Percentiles rank a stretch among this genome's conserved stretches.
These are phyloP conservation scores for Rhodamnia argentea DNA, from an alignment of 345 rosid species.

Conservation along the genomic window DNA sequence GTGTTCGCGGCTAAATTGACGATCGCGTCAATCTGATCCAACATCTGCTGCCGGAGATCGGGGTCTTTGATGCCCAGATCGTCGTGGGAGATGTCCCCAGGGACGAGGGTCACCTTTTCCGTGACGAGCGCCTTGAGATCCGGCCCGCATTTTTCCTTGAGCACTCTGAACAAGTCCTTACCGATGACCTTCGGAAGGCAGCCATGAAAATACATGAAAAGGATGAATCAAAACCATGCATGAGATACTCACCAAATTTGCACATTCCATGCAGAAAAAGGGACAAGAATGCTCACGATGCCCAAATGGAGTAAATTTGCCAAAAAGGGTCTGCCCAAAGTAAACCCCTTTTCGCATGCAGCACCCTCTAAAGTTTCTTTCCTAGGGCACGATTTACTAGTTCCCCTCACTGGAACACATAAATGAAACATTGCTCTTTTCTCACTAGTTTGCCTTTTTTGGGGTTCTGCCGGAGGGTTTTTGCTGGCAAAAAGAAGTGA, in stretches of 20 bases:
- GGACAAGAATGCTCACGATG: not conserved
- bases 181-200: conserved; percentile 3
- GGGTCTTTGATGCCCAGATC: conserved; percentile 18
- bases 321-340: not conserved
- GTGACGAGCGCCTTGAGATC: conserved; percentile 3
- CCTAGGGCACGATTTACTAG: not conserved
- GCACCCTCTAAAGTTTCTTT: not conserved
- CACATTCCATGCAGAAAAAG: not conserved
- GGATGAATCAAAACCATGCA: not conserved
- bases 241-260: not conserved
- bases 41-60: conserved; percentile 3
- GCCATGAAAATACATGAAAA: not conserved
- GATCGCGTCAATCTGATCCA: conserved; percentile 8
- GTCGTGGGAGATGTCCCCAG: conserved; percentile 13
- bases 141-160: conserved; percentile 15
- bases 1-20: conserved; percentile 26
- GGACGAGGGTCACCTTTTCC: conserved; percentile 10
- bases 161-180: conserved; percentile 18
- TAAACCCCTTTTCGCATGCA: not conserved
- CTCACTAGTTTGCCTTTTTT: not conserved
- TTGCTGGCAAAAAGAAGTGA: not conserved
- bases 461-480: not conserved
- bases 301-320: not conserved
- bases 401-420: not conserved
- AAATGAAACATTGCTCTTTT: not conserved